phyloP scores from a whole-genome alignment of 108 stramenopile species.

The Schizochytrium sp. region DNA sequence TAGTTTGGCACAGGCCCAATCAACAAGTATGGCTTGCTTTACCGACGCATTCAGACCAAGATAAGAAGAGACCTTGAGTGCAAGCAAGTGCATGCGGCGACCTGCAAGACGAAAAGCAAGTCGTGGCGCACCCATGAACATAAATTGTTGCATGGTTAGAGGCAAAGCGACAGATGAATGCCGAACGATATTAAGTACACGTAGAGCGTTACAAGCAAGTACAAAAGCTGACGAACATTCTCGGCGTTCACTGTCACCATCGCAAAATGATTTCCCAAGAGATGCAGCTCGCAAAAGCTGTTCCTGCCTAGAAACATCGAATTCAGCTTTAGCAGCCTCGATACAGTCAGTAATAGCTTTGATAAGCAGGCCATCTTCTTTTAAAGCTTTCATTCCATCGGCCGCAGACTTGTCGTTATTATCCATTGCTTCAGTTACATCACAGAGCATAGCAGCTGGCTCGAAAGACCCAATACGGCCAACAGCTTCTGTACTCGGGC shows the following conservation, averaged over 20 bases:
- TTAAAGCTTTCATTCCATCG: slow-evolving; percentile 83
- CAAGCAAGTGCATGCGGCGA: slow-evolving; percentile 68
- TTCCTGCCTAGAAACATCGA: slow-evolving; percentile 87
- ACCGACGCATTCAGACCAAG: slow-evolving; percentile 63
- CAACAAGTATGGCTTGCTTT: slow-evolving; percentile 67
- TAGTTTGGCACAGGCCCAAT: slow-evolving; percentile 73
- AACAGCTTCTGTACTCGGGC: slow-evolving; percentile 86
- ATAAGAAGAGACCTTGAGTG: slow-evolving; percentile 70
- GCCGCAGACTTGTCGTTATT: slow-evolving; percentile 84
- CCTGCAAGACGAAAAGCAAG: slow-evolving; percentile 65
- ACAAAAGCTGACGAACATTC: slow-evolving; percentile 33
- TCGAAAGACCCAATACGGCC: slow-evolving; percentile 90
- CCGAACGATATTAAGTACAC: slow-evolving; percentile 37
- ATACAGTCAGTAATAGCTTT: slow-evolving; percentile 87
- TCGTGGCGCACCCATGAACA: slow-evolving; percentile 58
- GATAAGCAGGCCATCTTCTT: slow-evolving; percentile 76
- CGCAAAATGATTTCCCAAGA: slow-evolving; percentile 90
- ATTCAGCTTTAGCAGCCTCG: slow-evolving; percentile 87
- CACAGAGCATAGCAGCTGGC: slow-evolving; percentile 89
- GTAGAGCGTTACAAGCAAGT: slow-evolving; percentile 55
- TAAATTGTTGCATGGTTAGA: not conserved
- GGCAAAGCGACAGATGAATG: slow-evolving; percentile 36
- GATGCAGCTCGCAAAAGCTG: slow-evolving; percentile 89
- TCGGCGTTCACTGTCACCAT: slow-evolving; percentile 72
- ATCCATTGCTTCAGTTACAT: slow-evolving; percentile 94